phyloP scores from a whole-genome alignment of 192 early-diverging fungal genomes.

The Entomortierella beljakovae region DNA sequence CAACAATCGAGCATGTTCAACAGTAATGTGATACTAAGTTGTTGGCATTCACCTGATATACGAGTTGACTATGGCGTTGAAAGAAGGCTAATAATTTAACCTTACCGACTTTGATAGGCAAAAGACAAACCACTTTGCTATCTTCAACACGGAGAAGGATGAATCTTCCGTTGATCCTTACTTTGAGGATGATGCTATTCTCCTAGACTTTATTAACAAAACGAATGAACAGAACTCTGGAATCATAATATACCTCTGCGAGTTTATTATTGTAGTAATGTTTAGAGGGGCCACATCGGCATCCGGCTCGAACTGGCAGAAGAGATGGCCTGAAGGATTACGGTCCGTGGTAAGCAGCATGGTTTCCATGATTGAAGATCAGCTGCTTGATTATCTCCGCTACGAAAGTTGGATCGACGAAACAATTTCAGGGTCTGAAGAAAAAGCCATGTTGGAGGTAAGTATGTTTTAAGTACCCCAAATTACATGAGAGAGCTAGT shows the following conservation, averaged over 20 bases:
- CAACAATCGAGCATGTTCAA: conserved; percentile 31
- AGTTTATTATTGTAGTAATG: conserved; percentile 15
- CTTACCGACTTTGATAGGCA: conserved; percentile 27
- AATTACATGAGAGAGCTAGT: not conserved
- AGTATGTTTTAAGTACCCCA: not conserved
- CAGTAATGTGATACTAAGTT: conserved; percentile 23
- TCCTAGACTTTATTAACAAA: conserved; percentile 21
- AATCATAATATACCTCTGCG: conserved; percentile 34
- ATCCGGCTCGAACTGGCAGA: conserved; percentile 23
- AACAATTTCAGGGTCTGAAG: not conserved
- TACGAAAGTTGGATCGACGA: conserved; percentile 6
- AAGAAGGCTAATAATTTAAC: not conserved
- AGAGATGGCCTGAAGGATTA: conserved; percentile 26
- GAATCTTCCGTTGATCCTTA: not conserved
- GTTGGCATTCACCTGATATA: not conserved
- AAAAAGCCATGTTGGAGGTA: conserved; percentile 27
- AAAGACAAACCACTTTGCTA: conserved; percentile 52
- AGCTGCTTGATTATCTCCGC: conserved; percentile 32
- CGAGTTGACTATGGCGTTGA: not conserved
- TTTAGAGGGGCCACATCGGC: conserved; percentile 1
- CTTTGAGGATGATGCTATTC: conserved; percentile 12
- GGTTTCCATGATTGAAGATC: conserved; percentile 18
- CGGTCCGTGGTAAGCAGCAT: conserved; percentile 1
- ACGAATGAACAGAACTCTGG: conserved; percentile 43
- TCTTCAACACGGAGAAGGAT: conserved; percentile 31